Percentiles rank a stretch among this genome's conserved stretches.
These are phyloP conservation scores for Moricandia moricandioides DNA, from an alignment of 345 rosid species.

Conservation along the genomic window DNA sequence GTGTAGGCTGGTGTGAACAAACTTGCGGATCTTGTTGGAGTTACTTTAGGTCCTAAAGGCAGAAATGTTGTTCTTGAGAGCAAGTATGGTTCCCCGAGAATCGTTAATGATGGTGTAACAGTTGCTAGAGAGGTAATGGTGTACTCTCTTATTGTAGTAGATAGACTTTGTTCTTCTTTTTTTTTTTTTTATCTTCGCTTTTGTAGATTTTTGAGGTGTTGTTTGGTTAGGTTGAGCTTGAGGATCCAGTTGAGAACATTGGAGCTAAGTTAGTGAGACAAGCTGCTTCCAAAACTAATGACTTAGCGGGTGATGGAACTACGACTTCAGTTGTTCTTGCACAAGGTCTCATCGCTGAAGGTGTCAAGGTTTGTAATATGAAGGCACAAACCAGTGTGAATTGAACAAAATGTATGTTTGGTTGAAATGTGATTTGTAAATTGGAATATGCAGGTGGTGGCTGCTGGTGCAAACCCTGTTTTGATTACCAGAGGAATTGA, in stretches of 20 bases:
- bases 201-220: background rate
- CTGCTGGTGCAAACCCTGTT: conserved; percentile 95
- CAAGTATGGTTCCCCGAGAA: conserved; percentile 91
- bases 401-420: background rate
- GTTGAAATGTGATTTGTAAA: conserved; percentile 1
- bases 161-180: background rate
- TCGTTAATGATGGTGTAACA: conserved; percentile 92
- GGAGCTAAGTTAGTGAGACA: conserved; percentile 95
- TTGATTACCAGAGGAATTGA: conserved; percentile 87
- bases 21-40: conserved; percentile 95
- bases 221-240: conserved; percentile 68
- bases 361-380: conserved; percentile 71
- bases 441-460: conserved; percentile 59
- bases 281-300: conserved; percentile 97
- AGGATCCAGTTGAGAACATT: conserved; percentile 94
- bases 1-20: conserved; percentile 84
- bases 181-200: background rate
- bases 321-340: conserved; percentile 98
- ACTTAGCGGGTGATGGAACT: conserved; percentile 97
- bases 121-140: conserved; percentile 81
- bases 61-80: conserved; percentile 94
- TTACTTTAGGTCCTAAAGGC: conserved; percentile 95
- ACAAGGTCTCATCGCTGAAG: conserved; percentile 93
- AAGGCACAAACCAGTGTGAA: background rate
- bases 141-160: background rate